Evolutionary conservation across 768 basidiomycete species (phyloP).

Genomic region (Suillus weaverae): DNA sequence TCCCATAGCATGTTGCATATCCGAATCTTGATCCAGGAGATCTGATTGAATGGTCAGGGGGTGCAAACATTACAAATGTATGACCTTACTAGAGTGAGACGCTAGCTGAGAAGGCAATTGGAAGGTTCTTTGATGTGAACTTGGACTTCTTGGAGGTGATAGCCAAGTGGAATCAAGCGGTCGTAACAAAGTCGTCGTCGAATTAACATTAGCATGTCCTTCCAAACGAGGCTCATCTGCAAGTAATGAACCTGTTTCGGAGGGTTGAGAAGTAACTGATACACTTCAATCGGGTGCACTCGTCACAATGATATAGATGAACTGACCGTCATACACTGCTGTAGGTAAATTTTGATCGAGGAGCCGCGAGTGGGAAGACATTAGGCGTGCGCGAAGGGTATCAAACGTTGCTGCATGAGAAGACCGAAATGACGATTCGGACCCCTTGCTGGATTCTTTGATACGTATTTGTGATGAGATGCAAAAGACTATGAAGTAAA

Average conservation of each 20-base stretch:
- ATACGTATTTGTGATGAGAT: slow-evolving; percentile 9
- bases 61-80: neutral
- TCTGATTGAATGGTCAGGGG: slow-evolving; percentile 39
- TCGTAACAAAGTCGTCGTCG: slow-evolving; percentile 32
- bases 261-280: slow-evolving; percentile 6
- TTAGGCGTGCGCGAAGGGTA: slow-evolving; percentile 46
- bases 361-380: slow-evolving; percentile 36
- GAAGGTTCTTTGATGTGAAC: slow-evolving; percentile 53
- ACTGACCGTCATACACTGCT: slow-evolving; percentile 38
- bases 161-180: slow-evolving; percentile 40
- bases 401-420: slow-evolving; percentile 50
- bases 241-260: slow-evolving; percentile 16
- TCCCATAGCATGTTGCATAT: slow-evolving; percentile 67
- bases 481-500: slow-evolving; percentile 11
- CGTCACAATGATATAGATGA: neutral
- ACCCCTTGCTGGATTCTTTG: slow-evolving; percentile 26
- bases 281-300: neutral
- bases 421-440: slow-evolving; percentile 39
- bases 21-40: slow-evolving; percentile 67
- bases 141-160: slow-evolving; percentile 50
- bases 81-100: slow-evolving; percentile 55
- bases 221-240: slow-evolving; percentile 19
- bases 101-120: slow-evolving; percentile 53
- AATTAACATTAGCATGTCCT: slow-evolving; percentile 25
- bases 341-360: slow-evolving; percentile 36